phyloP scores from a whole-genome alignment of 1,139 yeast genomes.

The Geotrichum reessii region DNA sequence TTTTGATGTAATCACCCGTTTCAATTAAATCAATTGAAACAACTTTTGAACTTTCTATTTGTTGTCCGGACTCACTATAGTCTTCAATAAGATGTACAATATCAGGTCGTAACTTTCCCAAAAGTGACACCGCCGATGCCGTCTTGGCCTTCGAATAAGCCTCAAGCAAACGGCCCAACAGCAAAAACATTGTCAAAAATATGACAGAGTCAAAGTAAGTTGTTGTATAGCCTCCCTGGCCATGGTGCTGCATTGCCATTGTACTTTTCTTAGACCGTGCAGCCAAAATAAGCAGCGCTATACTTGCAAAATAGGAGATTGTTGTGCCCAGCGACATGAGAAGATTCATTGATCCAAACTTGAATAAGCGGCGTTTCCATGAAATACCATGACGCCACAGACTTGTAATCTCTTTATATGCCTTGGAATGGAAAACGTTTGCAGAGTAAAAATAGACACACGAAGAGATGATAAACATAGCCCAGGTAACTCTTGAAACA shows the following conservation, averaged over 20 bases:
- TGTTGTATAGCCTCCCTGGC: conserved; percentile 46
- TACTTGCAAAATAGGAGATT: conserved; percentile 64
- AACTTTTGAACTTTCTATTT: conserved; percentile 8
- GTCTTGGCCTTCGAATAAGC: conserved; percentile 61
- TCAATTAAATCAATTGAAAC: conserved; percentile 51
- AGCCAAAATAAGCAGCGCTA: conserved; percentile 50
- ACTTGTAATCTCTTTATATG: conserved; percentile 51
- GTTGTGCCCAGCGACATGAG: conserved; percentile 68
- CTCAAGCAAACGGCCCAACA: conserved; percentile 66
- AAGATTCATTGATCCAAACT: conserved; percentile 73
- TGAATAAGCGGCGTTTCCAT: conserved; percentile 52
- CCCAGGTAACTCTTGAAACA: conserved; percentile 61
- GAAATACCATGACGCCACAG: conserved; percentile 55
- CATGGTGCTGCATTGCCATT: conserved; percentile 11
- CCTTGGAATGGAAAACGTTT: conserved; percentile 64
- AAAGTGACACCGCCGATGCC: conserved; percentile 55
- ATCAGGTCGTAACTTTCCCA: conserved; percentile 48
- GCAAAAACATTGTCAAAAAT: conserved; percentile 61
- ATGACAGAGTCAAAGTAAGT: conserved; percentile 77
- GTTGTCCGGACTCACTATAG: conserved; percentile 21
- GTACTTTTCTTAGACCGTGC: conserved; percentile 31
- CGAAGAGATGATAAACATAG: conserved; percentile 56
- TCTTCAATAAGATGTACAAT: conserved; percentile 47
- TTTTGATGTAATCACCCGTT: conserved; percentile 53
- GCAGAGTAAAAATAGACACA: conserved; percentile 74